Conservation (phyloP, 495 filamentous ascomycete genomes). For the Aspergillus homomorphus region DNA sequence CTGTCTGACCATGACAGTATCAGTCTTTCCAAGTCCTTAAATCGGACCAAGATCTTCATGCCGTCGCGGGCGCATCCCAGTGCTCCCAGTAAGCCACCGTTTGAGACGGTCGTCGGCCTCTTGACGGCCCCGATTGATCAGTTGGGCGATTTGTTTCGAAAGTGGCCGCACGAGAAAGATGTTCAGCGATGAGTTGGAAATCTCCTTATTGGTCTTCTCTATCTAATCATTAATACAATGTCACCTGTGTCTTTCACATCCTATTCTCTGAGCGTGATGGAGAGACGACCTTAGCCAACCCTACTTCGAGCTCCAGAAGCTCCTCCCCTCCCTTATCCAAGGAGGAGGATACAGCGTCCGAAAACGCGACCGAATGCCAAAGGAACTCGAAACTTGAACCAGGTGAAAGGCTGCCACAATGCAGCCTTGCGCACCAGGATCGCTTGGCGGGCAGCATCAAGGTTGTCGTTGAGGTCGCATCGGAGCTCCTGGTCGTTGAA, state of each 20-base stretch:
- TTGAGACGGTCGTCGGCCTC: slow-evolving; percentile 27
- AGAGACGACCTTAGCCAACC: too few relatives aligned
- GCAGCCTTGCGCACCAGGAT: slow-evolving; percentile 17
- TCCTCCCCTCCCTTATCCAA: slow-evolving; percentile 13
- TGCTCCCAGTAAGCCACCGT: slow-evolving; percentile 27
- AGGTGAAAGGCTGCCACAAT: slow-evolving; percentile 10
- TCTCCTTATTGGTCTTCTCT: too few relatives aligned
- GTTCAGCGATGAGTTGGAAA: neutral
- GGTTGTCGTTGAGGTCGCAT: slow-evolving; percentile 35
- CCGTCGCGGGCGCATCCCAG: slow-evolving; percentile 55
- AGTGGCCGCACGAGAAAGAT: slow-evolving; percentile 22
- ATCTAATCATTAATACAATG: too few relatives aligned
- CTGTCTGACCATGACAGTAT: slow-evolving; percentile 40
- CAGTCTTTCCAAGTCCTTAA: slow-evolving; percentile 50
- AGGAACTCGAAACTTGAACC: slow-evolving; percentile 18
- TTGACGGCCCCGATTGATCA: slow-evolving; percentile 35
- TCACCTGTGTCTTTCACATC: too few relatives aligned
- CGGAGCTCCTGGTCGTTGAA: slow-evolving; percentile 35
- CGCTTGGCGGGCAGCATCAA: slow-evolving; percentile 34
- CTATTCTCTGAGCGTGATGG: too few relatives aligned
- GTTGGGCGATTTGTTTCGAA: slow-evolving; percentile 31
- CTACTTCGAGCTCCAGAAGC: slow-evolving; percentile 13
- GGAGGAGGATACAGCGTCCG: slow-evolving; percentile 12
- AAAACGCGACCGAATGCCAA: slow-evolving; percentile 18
- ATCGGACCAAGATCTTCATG: slow-evolving; percentile 58